Conservation (phyloP, 352 stramenopile species). For the Pythium apleroticum region DNA sequence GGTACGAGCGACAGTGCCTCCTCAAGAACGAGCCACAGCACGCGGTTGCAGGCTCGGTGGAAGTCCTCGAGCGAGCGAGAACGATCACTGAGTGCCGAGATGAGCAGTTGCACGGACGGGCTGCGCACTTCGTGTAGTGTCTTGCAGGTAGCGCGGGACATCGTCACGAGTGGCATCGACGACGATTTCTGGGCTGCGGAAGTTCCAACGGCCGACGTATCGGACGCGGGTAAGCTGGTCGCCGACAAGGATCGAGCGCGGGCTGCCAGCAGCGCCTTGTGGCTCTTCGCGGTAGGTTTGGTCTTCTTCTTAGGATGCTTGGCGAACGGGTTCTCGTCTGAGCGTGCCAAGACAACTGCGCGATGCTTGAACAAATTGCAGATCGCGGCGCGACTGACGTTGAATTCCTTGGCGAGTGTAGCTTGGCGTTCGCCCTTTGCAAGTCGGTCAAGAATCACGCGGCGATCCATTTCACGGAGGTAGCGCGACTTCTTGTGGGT, state of each 20-base stretch:
- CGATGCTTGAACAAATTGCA: constrained; percentile 61
- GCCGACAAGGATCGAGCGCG: background rate
- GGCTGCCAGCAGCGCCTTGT: background rate
- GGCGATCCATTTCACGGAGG: constrained; percentile 55
- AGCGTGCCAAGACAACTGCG: constrained; percentile 36
- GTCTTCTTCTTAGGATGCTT: constrained; percentile 41
- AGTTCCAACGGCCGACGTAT: background rate
- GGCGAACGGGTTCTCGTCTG: constrained; percentile 41
- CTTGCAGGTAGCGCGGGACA: background rate
- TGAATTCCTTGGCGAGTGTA: constrained; percentile 55
- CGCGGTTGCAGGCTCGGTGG: constrained; percentile 38
- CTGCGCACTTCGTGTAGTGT: constrained; percentile 13
- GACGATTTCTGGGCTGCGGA: background rate
- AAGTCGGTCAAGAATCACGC: constrained; percentile 40
- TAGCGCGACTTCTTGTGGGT: constrained; percentile 15
- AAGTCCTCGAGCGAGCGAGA: constrained; percentile 24
- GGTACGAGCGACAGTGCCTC: constrained; percentile 23
- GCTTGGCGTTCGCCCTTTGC: constrained; percentile 46
- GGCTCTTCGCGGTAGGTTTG: background rate
- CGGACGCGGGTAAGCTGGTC: background rate
- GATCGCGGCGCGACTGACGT: constrained; percentile 55
- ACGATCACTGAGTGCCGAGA: constrained; percentile 11
- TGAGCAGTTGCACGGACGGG: constrained; percentile 13
- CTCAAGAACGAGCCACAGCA: constrained; percentile 57
- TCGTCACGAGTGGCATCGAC: background rate